Base-by-base conservation (phyloP, 768 basidiomycete species). In the Naematelia encephala region DNA sequence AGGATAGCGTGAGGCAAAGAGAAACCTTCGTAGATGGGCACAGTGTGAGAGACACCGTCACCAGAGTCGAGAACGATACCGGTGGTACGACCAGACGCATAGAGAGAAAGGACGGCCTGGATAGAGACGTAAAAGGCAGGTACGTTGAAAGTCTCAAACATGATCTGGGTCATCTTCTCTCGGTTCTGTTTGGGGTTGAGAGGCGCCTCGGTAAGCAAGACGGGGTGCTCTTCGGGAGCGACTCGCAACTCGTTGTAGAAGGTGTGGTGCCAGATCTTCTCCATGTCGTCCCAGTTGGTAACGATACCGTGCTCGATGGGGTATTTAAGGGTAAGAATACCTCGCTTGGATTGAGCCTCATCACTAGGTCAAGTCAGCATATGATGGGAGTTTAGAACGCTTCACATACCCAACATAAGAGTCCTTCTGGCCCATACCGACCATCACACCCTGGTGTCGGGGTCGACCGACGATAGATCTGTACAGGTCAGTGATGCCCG, bases 201-300 rank as follows among this genome's bases (percentile, higher is more conserved):
- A 19, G 90, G 90, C 26, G 90, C 90, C 79, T 93, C 90, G 61
- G 90, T 93, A 75, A 91, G 82, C 58, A 93, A 83, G 69, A 91
- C 87, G 63, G 90, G 90, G 82, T 91, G 89, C 81, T 91, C 89
- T 78, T 92, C 89, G 26, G 90, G 90, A 3, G 89, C 90, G 68
- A 92, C 89, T 80, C 90, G 89, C 61, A 91, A 86, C 79, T 91
- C 90, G 77, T 92, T 92, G 85, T 90, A 93, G 80, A 93, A 94
- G 28, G 91, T 92, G 82, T 93, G 91, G 78, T 92, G 90, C 91
- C 91, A 94, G 78, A 93, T 93, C 82, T 93, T 92, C 82, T 94
- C 92, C 91, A 93, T 93, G 80, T 93, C 91, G 72, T 93, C 92
- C 92, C 92, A 96, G 85, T 96, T 92, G 79, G 91, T 92, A 78